Evolutionary conservation across 768 basidiomycete genomes (phyloP).

Genomic region (Rhizopogon rudus): DNA sequence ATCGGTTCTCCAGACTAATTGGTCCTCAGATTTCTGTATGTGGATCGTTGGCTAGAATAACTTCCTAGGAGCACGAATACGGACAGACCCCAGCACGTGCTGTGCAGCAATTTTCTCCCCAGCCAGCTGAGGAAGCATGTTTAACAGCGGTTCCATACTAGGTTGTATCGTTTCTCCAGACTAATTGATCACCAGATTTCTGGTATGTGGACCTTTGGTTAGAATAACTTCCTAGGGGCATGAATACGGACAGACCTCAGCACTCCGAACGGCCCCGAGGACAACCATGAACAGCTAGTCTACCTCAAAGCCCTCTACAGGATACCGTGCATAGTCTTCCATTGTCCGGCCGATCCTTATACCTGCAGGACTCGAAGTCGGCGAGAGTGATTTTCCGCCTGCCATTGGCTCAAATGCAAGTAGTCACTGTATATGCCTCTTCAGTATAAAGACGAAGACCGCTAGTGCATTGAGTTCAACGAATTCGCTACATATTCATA

Average conservation of each 20-base stretch:
- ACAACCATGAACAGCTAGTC: neutral
- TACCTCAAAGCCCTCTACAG: neutral
- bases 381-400: neutral
- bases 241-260: neutral
- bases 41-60: neutral
- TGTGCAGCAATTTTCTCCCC: too few relatives aligned
- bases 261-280: neutral
- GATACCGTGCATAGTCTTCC: neutral
- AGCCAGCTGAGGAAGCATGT: too few relatives aligned
- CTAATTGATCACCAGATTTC: neutral
- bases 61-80: neutral
- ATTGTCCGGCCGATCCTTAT: neutral
- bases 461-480: neutral
- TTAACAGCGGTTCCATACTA: too few relatives aligned
- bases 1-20: neutral
- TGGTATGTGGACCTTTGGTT: neutral
- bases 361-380: neutral
- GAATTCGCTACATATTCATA: neutral
- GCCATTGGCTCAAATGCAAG: neutral
- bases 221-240: neutral
- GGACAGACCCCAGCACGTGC: too few relatives aligned
- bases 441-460: neutral
- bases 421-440: neutral
- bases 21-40: too few relatives aligned
- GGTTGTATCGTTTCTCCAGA: neutral